A percentile compares a stretch with the other conserved stretches of the same genome.
These are phyloP conservation scores for Trichosporon inkin DNA, from an alignment of 1,284 basidiomycete genomes.

Conservation along the genomic window DNA sequence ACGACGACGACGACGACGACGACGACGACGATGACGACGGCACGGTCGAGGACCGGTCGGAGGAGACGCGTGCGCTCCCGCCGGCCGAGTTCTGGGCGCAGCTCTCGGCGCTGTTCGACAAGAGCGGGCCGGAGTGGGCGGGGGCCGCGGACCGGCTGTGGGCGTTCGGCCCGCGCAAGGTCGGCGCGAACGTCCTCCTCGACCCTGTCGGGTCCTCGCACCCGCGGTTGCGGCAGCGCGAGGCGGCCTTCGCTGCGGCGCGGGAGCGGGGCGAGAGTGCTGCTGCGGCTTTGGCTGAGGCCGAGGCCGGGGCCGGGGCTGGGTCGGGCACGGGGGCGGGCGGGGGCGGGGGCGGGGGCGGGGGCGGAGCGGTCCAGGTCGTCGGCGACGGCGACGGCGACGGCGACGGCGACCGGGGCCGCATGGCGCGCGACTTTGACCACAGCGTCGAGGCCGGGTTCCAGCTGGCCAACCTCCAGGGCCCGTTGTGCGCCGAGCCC, in stretches of 20 bases:
- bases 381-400: constrained; percentile 38
- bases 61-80: constrained; percentile 56
- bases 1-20: constrained; percentile 25
- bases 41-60: constrained; percentile 43
- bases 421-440: constrained; percentile 62
- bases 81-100: constrained; percentile 77
- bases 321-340: too few species aligned
- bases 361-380: constrained; percentile 20
- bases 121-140: constrained; percentile 76
- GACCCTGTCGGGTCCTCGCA: constrained; percentile 54
- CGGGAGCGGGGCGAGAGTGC: constrained; percentile 42
- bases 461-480: constrained; percentile 88
- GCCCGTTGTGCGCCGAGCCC: constrained; percentile 92
- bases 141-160: constrained; percentile 70
- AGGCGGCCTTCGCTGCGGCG: constrained; percentile 41
- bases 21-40: constrained; percentile 30
- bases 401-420: constrained; percentile 30
- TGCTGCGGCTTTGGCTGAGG: constrained; percentile 41
- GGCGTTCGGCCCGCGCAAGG: constrained; percentile 84
- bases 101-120: constrained; percentile 62
- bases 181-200: constrained; percentile 82
- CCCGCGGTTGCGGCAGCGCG: constrained; percentile 36
- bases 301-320: constrained; percentile 26
- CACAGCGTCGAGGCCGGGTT: constrained; percentile 87
- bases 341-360: too few species aligned